Conservation (phyloP, 1,284 basidiomycete species). For the Vanrija pseudolonga region DNA sequence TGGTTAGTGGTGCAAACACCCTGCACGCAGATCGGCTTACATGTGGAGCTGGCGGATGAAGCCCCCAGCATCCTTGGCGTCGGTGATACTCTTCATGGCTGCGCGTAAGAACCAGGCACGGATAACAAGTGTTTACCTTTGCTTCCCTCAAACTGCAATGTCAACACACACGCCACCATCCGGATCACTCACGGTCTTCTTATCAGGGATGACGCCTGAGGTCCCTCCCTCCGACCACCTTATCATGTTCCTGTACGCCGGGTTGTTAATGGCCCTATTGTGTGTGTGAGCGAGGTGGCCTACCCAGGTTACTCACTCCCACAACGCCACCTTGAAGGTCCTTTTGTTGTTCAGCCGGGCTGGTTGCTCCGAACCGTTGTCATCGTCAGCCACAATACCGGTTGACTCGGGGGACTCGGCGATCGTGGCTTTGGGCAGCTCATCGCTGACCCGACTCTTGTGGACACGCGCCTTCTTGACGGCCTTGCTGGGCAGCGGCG, state of each 20-base stretch:
- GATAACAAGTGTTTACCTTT: not conserved
- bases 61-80: constrained; percentile 10
- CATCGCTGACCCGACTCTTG: no score
- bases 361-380: no score
- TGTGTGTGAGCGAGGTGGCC: not conserved
- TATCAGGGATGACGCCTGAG: constrained; percentile 8
- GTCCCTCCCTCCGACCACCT: constrained; percentile 8
- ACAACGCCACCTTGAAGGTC: constrained; percentile 13
- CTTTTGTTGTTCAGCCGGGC: not conserved
- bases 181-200: constrained; percentile 1
- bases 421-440: no score
- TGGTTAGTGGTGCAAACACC: no score
- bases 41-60: constrained; percentile 19
- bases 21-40: not conserved
- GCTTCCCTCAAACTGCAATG: constrained; percentile 10
- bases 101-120: not conserved
- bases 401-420: no score
- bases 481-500: no score
- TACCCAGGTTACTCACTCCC: constrained; percentile 11
- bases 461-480: no score
- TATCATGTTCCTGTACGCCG: not conserved
- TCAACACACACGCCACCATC: not conserved
- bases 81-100: constrained; percentile 17
- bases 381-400: no score
- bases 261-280: constrained; percentile 12